These are phyloP conservation scores for Talaromyces albobiverticillius DNA, from an alignment of 2,329 filamentous ascomycete genomes.

Conservation along the genomic window DNA sequence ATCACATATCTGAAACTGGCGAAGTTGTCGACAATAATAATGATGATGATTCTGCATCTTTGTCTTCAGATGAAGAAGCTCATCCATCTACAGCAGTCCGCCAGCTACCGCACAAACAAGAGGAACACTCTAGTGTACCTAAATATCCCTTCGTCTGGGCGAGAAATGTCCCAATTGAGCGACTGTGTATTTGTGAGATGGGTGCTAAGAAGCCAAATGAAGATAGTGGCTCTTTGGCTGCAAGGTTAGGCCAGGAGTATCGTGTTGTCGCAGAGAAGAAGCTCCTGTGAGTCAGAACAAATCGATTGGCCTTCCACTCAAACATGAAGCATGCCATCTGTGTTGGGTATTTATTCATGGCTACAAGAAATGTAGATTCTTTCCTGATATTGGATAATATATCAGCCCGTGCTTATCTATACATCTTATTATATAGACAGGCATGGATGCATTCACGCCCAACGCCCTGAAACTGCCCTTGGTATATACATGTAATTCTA, in stretches of 20 bases:
- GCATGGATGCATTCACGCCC: not conserved
- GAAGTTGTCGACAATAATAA: not conserved
- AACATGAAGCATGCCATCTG: too few relatives aligned
- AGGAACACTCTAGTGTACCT: constrained; percentile 18
- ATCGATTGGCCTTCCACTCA: too few relatives aligned
- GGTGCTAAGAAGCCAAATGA: constrained; percentile 67
- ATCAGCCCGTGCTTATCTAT: constrained; percentile 5
- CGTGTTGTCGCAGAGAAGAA: constrained; percentile 44
- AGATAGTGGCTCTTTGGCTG: constrained; percentile 38
- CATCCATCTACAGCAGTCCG: constrained; percentile 9
- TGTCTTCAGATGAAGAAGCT: constrained; percentile 13
- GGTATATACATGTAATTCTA: not conserved
- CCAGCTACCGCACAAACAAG: not conserved
- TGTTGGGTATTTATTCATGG: not conserved
- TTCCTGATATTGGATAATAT: not conserved
- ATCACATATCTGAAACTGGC: not conserved
- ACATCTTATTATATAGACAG: constrained; percentile 7
- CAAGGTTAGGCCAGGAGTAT: constrained; percentile 52
- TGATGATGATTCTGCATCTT: constrained; percentile 3
- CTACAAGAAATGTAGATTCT: not conserved
- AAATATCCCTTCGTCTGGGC: constrained; percentile 64
- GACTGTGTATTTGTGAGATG: constrained; percentile 80
- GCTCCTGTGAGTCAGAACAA: constrained; percentile 24
- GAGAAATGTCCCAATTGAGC: constrained; percentile 63
- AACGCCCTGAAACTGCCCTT: not conserved